Evolutionary conservation across 768 basidiomycete genomes (phyloP).

Genomic region (Phanerochaete sordida): DNA sequence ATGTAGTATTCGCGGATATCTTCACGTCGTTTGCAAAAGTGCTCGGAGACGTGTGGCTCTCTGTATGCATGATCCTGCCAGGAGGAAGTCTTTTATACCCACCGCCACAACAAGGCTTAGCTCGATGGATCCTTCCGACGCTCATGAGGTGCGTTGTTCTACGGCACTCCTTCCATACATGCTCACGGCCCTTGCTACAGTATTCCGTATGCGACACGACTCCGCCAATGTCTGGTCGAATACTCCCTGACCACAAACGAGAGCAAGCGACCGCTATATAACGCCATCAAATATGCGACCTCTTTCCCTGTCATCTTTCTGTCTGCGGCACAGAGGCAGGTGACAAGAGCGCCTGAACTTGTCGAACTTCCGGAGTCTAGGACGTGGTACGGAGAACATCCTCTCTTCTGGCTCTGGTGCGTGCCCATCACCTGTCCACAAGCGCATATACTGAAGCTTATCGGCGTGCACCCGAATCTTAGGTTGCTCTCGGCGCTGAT

Average conservation of each 20-base stretch:
- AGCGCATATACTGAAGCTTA: background rate
- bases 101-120: conserved; percentile 58
- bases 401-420: conserved; percentile 83
- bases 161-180: too few species aligned
- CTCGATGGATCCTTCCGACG: conserved; percentile 73
- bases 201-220: conserved; percentile 84
- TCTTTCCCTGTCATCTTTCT: conserved; percentile 96
- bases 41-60: conserved; percentile 91
- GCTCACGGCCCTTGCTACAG: background rate
- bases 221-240: conserved; percentile 93
- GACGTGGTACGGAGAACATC: conserved; percentile 73
- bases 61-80: conserved; percentile 80
- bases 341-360: conserved; percentile 55
- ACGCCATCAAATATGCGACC: conserved; percentile 94
- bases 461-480: background rate
- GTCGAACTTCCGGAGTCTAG: conserved; percentile 41
- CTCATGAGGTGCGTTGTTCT: conserved; percentile 92
- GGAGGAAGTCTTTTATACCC: conserved; percentile 70
- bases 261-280: conserved; percentile 73
- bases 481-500: conserved; percentile 83
- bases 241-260: conserved; percentile 61
- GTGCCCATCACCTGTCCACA: conserved; percentile 16
- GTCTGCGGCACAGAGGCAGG: conserved; percentile 83
- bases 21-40: conserved; percentile 97
- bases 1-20: conserved; percentile 93